Conservation (phyloP, 1,284 basidiomycete species). For the Wallemia hederae region DNA sequence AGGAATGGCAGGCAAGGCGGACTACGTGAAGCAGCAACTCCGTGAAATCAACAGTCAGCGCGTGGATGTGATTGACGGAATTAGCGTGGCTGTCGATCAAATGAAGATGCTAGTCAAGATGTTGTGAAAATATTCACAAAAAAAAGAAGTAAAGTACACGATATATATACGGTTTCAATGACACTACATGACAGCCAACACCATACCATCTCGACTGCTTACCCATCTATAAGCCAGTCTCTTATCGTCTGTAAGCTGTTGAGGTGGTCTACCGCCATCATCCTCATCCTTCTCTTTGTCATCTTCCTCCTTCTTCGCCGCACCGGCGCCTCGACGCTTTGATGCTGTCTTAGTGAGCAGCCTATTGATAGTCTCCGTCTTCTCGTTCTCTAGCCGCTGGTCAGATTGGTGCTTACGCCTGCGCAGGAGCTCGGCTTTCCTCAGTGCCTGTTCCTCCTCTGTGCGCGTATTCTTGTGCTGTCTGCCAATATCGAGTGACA, state of each 20-base stretch:
- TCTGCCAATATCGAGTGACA: slow-evolving; percentile 22
- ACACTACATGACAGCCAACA: neutral
- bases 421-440: slow-evolving; percentile 55
- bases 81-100: neutral
- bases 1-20: neutral
- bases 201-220: neutral
- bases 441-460: slow-evolving; percentile 47
- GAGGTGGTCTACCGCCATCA: neutral
- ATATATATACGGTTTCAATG: too few relatives aligned
- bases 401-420: slow-evolving; percentile 59
- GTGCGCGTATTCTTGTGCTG: slow-evolving; percentile 48
- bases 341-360: slow-evolving; percentile 39
- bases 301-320: too few relatives aligned
- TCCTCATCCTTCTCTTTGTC: neutral
- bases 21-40: neutral
- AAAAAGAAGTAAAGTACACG: too few relatives aligned
- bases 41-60: neutral
- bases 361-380: slow-evolving; percentile 69
- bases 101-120: neutral
- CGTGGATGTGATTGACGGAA: neutral
- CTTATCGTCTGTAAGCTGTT: neutral
- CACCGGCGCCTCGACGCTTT: neutral
- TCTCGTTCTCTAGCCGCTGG: slow-evolving; percentile 75
- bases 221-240: neutral
- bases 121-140: neutral